These are phyloP conservation scores for Globisporangium echinulatum DNA, from an alignment of 352 stramenopile genomes.

Conservation along the genomic window DNA sequence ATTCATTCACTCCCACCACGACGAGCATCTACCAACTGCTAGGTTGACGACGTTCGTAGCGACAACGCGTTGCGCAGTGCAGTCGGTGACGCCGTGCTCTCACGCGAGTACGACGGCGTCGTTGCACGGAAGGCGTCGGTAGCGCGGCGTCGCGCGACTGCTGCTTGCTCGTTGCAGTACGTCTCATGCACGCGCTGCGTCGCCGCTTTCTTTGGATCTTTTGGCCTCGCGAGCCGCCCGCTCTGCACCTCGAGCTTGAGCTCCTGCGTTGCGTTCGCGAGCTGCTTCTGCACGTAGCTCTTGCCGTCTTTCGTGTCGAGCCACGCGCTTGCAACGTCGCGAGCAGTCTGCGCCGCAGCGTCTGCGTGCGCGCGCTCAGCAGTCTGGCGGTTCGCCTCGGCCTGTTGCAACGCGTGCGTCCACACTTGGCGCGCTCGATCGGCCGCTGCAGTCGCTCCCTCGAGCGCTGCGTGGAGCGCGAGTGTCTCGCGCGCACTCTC, in stretches of 20 bases:
- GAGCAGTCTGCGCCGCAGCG: conserved; percentile 12
- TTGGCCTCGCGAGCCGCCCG: conserved; percentile 35
- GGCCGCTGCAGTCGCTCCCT: conserved; percentile 18
- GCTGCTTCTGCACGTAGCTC: conserved; percentile 50
- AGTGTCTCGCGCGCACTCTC: conserved; percentile 13
- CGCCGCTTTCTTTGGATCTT: conserved; percentile 8
- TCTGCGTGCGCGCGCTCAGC: conserved; percentile 29
- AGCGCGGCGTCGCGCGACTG: conserved; percentile 2
- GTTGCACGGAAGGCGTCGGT: conserved; percentile 7
- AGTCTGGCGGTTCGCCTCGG: conserved; percentile 28
- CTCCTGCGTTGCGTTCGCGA: conserved; percentile 27
- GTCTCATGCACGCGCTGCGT: conserved; percentile 2
- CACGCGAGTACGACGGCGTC: conserved; percentile 4
- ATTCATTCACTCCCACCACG: too few species aligned
- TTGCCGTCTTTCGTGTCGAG: conserved; percentile 64
- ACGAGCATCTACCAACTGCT: too few species aligned
- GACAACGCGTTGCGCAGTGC: neutral
- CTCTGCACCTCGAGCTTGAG: conserved; percentile 44
- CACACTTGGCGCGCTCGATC: conserved; percentile 28
- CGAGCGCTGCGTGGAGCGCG: conserved; percentile 24
- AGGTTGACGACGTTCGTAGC: neutral
- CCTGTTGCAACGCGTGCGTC: conserved; percentile 23
- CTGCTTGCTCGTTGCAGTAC: conserved; percentile 8
- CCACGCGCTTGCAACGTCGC: conserved; percentile 31
- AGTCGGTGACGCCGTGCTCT: neutral